A percentile compares a stretch with the other conserved stretches of the same genome.
Conservation (phyloP, 2,329 filamentous ascomycete species). For the Pseudopithomyces chartarum region DNA sequence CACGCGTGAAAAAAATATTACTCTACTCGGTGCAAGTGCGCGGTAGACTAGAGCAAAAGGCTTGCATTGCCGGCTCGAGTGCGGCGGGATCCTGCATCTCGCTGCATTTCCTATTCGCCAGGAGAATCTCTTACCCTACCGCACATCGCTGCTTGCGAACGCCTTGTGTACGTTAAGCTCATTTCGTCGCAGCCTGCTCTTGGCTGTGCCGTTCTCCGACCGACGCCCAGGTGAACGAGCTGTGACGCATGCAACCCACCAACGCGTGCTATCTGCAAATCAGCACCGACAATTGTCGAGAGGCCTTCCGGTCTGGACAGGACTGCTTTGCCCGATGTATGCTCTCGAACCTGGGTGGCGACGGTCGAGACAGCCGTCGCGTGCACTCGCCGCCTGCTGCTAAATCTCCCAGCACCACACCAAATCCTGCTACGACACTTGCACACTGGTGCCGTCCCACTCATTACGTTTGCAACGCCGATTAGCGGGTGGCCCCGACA, state of each 20-base stretch:
- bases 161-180: background rate
- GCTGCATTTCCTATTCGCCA: background rate
- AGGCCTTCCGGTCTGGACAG: background rate
- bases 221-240: background rate
- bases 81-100: background rate
- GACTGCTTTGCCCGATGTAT: background rate
- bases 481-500: background rate
- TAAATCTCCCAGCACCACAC: background rate
- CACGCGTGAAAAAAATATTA: background rate
- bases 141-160: background rate
- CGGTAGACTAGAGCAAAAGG: background rate
- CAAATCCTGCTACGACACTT: conserved; percentile 1
- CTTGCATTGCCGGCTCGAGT: background rate
- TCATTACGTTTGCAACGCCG: conserved; percentile 4
- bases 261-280: background rate
- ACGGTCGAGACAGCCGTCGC: background rate
- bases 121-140: background rate
- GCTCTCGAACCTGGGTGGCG: background rate
- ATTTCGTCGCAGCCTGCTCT: background rate
- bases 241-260: background rate
- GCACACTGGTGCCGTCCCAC: background rate
- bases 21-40: conserved; percentile 1
- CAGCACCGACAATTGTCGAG: background rate
- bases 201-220: background rate
- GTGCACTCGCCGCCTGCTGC: background rate